These are phyloP conservation scores for Chernovozyma sophiae-reginae DNA, from an alignment of 1,139 yeast genomes.

Conservation along the genomic window DNA sequence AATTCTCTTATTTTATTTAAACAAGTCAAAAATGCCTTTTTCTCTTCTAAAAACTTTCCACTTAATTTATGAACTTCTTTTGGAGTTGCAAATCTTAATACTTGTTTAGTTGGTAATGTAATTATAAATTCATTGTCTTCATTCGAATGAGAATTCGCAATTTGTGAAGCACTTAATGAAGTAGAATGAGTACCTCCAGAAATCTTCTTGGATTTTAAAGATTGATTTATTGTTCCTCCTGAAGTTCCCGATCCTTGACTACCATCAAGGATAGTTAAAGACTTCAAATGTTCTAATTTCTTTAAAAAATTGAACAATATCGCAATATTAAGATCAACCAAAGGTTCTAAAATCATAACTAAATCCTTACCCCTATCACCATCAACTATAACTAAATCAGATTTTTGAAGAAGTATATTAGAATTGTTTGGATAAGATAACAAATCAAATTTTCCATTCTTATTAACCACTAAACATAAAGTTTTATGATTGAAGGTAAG, in stretches of 20 bases:
- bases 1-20: conserved; percentile 43
- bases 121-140: conserved; percentile 47
- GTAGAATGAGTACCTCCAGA: conserved; percentile 38
- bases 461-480: conserved; percentile 48
- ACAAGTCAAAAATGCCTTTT: conserved; percentile 44
- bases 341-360: conserved; percentile 47
- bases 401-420: conserved; percentile 46
- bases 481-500: conserved; percentile 40
- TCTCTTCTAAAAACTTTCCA: conserved; percentile 44
- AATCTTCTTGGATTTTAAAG: conserved; percentile 18
- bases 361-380: conserved; percentile 50
- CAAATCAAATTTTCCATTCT: conserved; percentile 55
- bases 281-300: conserved; percentile 73
- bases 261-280: conserved; percentile 49
- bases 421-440: conserved; percentile 42
- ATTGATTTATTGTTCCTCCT: conserved; percentile 5
- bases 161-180: conserved; percentile 32
- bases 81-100: conserved; percentile 46
- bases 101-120: conserved; percentile 47
- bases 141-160: conserved; percentile 36
- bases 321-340: conserved; percentile 49
- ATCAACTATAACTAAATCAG: conserved; percentile 47
- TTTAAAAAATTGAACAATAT: conserved; percentile 74
- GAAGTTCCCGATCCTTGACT: conserved; percentile 8
- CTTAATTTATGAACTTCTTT: conserved; percentile 42